Evolutionary conservation across 768 basidiomycete genomes (phyloP).

Genomic region (Naganishia onofrii): DNA sequence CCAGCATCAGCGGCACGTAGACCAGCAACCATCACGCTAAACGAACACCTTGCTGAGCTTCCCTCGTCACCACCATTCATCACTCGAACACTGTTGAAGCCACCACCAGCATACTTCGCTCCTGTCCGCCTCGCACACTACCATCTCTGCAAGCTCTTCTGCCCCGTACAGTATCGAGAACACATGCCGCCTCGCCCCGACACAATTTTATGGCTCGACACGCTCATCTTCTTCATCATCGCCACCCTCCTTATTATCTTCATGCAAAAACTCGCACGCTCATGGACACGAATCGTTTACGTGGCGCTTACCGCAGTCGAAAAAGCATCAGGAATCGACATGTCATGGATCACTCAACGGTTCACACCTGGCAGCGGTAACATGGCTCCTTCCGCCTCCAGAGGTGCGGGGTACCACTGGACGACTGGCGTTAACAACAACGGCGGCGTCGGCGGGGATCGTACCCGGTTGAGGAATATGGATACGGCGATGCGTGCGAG

Average conservation of each 20-base stretch:
- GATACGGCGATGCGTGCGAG: constrained; percentile 21
- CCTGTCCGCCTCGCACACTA: constrained; percentile 25
- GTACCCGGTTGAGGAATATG: constrained; percentile 11
- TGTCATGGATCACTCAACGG: constrained; percentile 17
- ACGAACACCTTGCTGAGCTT: neutral
- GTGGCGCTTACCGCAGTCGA: neutral
- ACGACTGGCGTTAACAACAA: neutral
- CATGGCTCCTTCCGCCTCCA: no score
- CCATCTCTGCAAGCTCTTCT: constrained; percentile 21
- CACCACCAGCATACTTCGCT: constrained; percentile 15
- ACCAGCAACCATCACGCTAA: neutral
- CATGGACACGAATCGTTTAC: constrained; percentile 5
- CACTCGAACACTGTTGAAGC: constrained; percentile 6
- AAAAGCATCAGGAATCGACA: constrained; percentile 20
- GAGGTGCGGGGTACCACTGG: neutral
- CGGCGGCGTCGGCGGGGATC: neutral
- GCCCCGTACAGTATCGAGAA: neutral
- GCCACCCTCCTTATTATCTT: constrained; percentile 34
- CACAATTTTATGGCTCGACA: constrained; percentile 35
- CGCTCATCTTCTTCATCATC: constrained; percentile 31
- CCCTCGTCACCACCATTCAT: constrained; percentile 17
- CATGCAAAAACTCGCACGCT: constrained; percentile 28
- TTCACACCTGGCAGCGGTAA: neutral
- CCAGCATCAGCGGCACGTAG: constrained; percentile 13
- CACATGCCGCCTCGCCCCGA: constrained; percentile 20